Base-by-base conservation (phyloP, 768 basidiomycete genomes). In the Russula griseocarnosa region DNA sequence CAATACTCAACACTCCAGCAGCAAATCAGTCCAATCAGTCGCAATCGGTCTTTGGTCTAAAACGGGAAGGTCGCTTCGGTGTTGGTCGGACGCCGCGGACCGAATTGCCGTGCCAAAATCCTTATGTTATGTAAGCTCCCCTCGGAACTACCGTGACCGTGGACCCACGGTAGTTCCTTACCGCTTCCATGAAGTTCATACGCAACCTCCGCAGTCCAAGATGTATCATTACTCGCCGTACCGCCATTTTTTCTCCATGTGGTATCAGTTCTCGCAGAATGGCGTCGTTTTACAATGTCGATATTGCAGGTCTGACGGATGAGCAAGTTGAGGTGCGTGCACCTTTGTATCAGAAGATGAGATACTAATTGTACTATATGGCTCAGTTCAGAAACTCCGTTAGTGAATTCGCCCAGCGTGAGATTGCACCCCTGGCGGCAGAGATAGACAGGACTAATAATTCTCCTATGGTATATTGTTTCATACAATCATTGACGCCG, bases 401-500 rank as follows among this genome's bases (percentile, higher is more conserved):
- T 1, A 75, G 78, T 26, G 83, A 88, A 55, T 98, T 97, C 69
- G 87, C 92, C 2, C 79, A 88, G 74, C 84, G 83, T 67, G 94
- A 95, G 73, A 77, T 97, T 49, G 89, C 92, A 1, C 94, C 94
- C 3, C 77, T 88, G 65, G 94, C 94, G 10, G 88, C 83, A 61
- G 87, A 92, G 68, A 87, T 94, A 51, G 95, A 98, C 77, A 85
- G 80, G 75, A 86, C 82, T 30, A 96, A 97, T 74, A 86, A 79
- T 57, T 91, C 90, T 68, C 94, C 94, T 22, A 69, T 75, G 63
- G 92, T 93, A 71, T 67, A 83, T 71, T 5, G 24, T 38, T 52
- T 30, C 18, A 20, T 20, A 10, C 40, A n/a, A 14, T 47, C 52
- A 38, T 22, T 52, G 16, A 22, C 24, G 13, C 26, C 22, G 11